These are phyloP conservation scores for Herpetomonas samuelpessoai DNA, from an alignment of 208 protist species.

Conservation along the genomic window DNA sequence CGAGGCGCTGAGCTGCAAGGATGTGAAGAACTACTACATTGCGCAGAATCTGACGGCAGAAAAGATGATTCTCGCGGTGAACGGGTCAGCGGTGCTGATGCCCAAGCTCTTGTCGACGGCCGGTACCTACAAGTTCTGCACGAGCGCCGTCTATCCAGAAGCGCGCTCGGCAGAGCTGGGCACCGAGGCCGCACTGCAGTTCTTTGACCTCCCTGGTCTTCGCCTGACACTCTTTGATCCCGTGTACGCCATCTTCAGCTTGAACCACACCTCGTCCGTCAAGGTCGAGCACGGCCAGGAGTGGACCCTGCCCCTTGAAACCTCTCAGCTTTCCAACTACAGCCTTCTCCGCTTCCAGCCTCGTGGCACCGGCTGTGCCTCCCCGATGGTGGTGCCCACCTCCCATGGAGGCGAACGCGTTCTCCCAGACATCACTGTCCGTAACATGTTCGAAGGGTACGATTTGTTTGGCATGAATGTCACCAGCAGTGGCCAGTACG, in stretches of 20 bases:
- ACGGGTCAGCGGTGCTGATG: conserved; percentile 50
- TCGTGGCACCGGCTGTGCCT: conserved; percentile 24
- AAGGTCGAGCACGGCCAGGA: conserved; percentile 71
- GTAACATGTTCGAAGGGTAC: conserved; percentile 41
- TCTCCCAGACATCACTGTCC: conserved; percentile 31
- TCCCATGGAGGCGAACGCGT: conserved; percentile 1
- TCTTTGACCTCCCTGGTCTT: conserved; percentile 46
- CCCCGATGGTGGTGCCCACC: conserved; percentile 28
- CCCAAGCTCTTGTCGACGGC: conserved; percentile 37
- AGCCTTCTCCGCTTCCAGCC: conserved; percentile 44
- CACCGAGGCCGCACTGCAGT: conserved; percentile 53
- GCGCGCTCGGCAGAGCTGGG: conserved; percentile 22
- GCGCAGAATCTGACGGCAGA: conserved; percentile 27
- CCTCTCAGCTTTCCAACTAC: conserved; percentile 53
- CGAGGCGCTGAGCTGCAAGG: conserved; percentile 33
- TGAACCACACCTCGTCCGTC: conserved; percentile 54
- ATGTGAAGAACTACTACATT: conserved; percentile 46
- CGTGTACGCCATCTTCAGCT: conserved; percentile 54
- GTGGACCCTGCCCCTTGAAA: conserved; percentile 59
- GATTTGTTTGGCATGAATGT: conserved; percentile 21
- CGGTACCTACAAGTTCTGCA: conserved; percentile 61
- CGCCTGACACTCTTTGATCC: conserved; percentile 40
- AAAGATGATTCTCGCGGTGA: conserved; percentile 40
- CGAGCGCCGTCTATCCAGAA: conserved; percentile 47
- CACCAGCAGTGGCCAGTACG: conserved; percentile 22